Conservation (phyloP, 441 rosid species). For the Raphanus hybrid region DNA sequence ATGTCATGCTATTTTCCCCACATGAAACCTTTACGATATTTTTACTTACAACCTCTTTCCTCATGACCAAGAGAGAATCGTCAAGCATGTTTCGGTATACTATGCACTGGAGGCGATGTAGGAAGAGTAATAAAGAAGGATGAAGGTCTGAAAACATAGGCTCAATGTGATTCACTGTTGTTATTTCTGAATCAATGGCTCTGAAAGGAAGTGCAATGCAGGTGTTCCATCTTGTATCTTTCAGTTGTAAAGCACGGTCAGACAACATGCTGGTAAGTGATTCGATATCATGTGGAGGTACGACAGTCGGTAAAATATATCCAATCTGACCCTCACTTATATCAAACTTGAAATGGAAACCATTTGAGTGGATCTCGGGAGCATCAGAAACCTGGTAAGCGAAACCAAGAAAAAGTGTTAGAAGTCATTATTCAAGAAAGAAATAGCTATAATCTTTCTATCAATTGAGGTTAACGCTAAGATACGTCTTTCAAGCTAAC, state of each 20-base stretch:
- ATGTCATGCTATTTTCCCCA: constrained; percentile 78
- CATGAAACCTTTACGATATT: constrained; percentile 83
- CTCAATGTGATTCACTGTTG: constrained; percentile 56
- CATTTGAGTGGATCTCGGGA: constrained; percentile 99
- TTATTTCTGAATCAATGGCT: constrained; percentile 62
- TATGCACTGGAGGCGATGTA: constrained; percentile 88
- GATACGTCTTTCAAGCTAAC: constrained; percentile 25
- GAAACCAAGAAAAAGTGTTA: constrained; percentile 35
- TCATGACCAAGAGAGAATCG: constrained; percentile 75
- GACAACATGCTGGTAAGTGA: constrained; percentile 56
- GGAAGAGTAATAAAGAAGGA: constrained; percentile 94
- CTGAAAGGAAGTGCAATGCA: constrained; percentile 94
- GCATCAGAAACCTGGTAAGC: constrained; percentile 83
- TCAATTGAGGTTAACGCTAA: constrained; percentile 1
- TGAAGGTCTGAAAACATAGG: constrained; percentile 96
- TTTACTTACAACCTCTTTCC: constrained; percentile 78
- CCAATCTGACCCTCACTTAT: constrained; percentile 96
- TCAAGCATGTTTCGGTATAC: constrained; percentile 75
- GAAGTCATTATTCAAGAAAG: constrained; percentile 23
- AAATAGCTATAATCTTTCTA: constrained; percentile 1
- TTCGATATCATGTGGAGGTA: constrained; percentile 76
- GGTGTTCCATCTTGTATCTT: constrained; percentile 74
- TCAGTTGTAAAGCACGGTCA: constrained; percentile 45
- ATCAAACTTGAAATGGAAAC: constrained; percentile 97
- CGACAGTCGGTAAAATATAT: constrained; percentile 84